Base-by-base conservation (phyloP, 805 yeast genomes). In the Clavispora vitiphila region DNA sequence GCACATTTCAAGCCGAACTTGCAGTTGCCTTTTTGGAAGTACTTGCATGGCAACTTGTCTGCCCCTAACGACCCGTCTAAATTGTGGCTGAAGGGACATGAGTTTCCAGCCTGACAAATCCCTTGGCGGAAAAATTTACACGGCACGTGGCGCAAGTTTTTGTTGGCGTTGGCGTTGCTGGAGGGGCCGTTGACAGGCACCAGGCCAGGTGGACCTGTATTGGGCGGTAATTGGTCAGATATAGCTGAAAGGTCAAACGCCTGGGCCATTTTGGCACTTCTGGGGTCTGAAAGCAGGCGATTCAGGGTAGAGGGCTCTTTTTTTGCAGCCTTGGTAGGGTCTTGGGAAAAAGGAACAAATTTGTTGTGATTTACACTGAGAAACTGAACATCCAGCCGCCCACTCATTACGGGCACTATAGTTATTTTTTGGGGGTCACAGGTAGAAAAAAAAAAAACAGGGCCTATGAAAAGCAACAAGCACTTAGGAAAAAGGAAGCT, bases 1-100 rank as follows among this genome's bases (percentile, higher is more conserved):
- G 96, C 98, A 69, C 99, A 91, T 56, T 89, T 90, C 39, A 78
- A 69, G 4, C 99, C 99, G 62, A 91, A 91, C 65, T 89, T 89
- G 65, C 99, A 91, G 58, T 89, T 88, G n/a, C 98, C 98, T 65
- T 86, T 86, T 56, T 85, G 93, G 62, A 87, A 91, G 64, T 90
- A 91, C 70, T 89, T 90, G 72, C 99, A 91, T 6, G 90, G 87
- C 34, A 74, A 68, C 35, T 72, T 63, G 37, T 76, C 81, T n/a
- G 72, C 72, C 23, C 67, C 68, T 26, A 68, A 64, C n/a, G 72
- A 59, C 5, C 76, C 70, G 41, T 82, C 85, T 39, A 78, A 57
- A 36, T 83, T 73, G 60, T 91, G 99, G 25, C 93, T 81, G 59
- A 91, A 91, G 1, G 96, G 96, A 61, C 99, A 91, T 1, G 91